Evolutionary conservation across 2,329 filamentous ascomycete species (phyloP), one percentile per base, ranked within the genome.

Genomic region (Bipolaris zeicola): DNA sequence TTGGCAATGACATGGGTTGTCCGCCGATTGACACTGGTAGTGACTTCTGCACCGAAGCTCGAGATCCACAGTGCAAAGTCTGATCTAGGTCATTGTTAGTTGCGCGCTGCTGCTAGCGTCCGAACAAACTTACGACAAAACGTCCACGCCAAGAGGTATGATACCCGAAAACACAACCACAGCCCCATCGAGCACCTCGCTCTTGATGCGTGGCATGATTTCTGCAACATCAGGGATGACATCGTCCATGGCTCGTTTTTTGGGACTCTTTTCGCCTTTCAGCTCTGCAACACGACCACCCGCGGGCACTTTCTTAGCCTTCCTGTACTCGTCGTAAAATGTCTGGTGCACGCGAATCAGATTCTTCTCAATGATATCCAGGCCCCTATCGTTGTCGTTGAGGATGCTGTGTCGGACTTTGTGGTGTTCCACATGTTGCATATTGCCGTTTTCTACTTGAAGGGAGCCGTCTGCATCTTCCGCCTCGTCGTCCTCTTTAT

Each of bases 101-200:
- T 36, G 3, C 28, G 26, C 14, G 18, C 8, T 3, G 16, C 8
- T n/a, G 18, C 2, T 16, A 22, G 14, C 14, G 11, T 13, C 2
- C 11, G 6, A 11, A 5, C 3, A 11, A 4, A 72, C 75, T 76
- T 75, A 83, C 82, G 73, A 78, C 68, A 90, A 85, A 33, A 94
- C 87, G 66, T 94, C 88, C 36, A 89, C 85, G 5, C 90, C 91
- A 0, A 96, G 80, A 0, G 93, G 93, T 2, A 98, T 87, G 2
- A 99, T 88, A 0, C 95, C 95, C 0, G 94, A 96, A 63, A 98
- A 89, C 5, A 96, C 93, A 55, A 99, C 85, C 5, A 88, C 86
- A 10, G 90, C 86, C 13, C 88, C 90, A 20, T 83, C 84, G 0
- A 99, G 85, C 2, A 96, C 89, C 51, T 83, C 83, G 0, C 82